Percentiles rank a stretch among this genome's conserved stretches.
Conservation (phyloP, 768 basidiomycete species). For the Hebeloma cylindrosporum region DNA sequence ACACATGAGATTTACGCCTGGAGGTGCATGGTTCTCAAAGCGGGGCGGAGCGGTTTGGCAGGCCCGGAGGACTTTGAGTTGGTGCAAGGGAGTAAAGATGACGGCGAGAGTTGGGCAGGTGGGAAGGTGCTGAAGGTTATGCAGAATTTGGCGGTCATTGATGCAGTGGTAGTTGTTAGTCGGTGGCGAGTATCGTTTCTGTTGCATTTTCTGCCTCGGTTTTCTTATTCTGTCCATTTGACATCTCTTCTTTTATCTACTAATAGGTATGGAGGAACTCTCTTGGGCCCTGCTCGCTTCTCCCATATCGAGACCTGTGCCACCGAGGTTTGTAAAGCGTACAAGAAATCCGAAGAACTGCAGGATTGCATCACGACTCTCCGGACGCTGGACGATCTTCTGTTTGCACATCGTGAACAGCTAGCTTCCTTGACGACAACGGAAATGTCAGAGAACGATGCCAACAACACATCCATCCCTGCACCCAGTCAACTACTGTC, state of each 20-base stretch:
- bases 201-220: too few species aligned
- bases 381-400: slow-evolving; percentile 57
- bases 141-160: slow-evolving; percentile 66
- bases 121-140: slow-evolving; percentile 63
- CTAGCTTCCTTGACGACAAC: slow-evolving; percentile 25
- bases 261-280: slow-evolving; percentile 77
- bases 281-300: slow-evolving; percentile 77
- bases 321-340: slow-evolving; percentile 67
- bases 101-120: slow-evolving; percentile 76
- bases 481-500: neutral
- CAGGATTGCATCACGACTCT: slow-evolving; percentile 60
- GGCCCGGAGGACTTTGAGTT: slow-evolving; percentile 80
- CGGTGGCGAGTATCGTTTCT: slow-evolving; percentile 72
- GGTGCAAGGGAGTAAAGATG: slow-evolving; percentile 63
- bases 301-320: slow-evolving; percentile 77
- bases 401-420: slow-evolving; percentile 55
- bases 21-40: slow-evolving; percentile 73
- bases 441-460: neutral
- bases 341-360: slow-evolving; percentile 67
- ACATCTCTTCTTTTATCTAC: neutral
- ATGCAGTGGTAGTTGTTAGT: slow-evolving; percentile 78
- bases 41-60: slow-evolving; percentile 60
- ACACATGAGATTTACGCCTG: slow-evolving; percentile 77
- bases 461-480: slow-evolving; percentile 1
- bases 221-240: neutral